Base-by-base conservation (phyloP, 805 yeast species). In the Clavispora vitiphila region DNA sequence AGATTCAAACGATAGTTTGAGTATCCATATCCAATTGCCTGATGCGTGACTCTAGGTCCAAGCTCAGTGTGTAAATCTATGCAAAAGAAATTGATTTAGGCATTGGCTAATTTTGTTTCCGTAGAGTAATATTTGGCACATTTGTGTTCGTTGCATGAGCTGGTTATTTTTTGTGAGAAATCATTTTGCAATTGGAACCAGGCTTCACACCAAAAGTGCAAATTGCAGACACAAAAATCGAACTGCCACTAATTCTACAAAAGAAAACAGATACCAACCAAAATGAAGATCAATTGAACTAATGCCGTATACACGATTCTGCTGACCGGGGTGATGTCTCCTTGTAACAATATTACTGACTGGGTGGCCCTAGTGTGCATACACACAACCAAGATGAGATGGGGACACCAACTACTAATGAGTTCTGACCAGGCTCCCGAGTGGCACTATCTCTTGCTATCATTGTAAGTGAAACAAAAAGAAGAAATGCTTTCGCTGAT, bases 11-110 rank as follows among this genome's bases (percentile, higher is more conserved):
- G 60, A 55, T 38, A 50, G 56, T 38, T 56, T 49, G 45, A 60
- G 56, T 37, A 60, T 63, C 21, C 64, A 57, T 43, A 62, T 62
- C 42, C 62, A 62, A 47, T 51, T 55, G 38, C 50, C 65, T 31
- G 40, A 23, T 14, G 44, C 25, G 29, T 44, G 22, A 14, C n/a
- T n/a, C n/a, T n/a, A n/a, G n/a, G n/a, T n/a, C n/a, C n/a, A n/a
- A n/a, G n/a, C n/a, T n/a, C n/a, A n/a, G n/a, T n/a, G n/a, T n/a
- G n/a, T n/a, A n/a, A n/a, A n/a, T n/a, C n/a, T n/a, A n/a, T n/a
- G n/a, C n/a, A n/a, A n/a, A n/a, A n/a, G n/a, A n/a, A n/a, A n/a
- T n/a, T n/a, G n/a, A n/a, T n/a, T n/a, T n/a, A n/a, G n/a, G n/a
- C n/a, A n/a, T n/a, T n/a, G n/a, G n/a, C n/a, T n/a, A n/a, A n/a